Base-by-base conservation (phyloP, 2,329 filamentous ascomycete genomes). In the Penicillium fuscoglaucum region DNA sequence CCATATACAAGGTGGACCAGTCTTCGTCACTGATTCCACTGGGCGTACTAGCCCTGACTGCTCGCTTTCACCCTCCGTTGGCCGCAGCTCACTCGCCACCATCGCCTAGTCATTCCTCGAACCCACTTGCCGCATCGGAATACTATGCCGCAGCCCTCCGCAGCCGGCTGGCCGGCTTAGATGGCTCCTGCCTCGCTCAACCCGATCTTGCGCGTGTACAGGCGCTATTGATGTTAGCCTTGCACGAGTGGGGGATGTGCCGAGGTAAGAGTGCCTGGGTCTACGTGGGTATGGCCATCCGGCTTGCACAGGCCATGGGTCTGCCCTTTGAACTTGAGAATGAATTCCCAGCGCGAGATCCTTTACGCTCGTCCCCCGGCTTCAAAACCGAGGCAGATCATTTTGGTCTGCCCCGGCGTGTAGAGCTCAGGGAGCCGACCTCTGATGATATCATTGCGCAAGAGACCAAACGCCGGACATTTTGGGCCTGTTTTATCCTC, bases 401-500 rank as follows among this genome's bases (percentile, higher is more conserved):
- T 33, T 72, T 78, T 51, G 76, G 75, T 7, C 15, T 77, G 15
- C 47, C 68, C 15, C 67, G 71, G 13, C 71, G 74, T 1, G 57
- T 61, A 10, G 74, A 74, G n/a, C 64, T 65, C n/a, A 73, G 69
- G 41, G 75, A 76, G 28, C 72, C 70, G 55, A 75, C 63, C 4
- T 73, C 67, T 3, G 80, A 84, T 55, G 77, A 77, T 37, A 79
- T 83, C 48, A 82, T 85, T 48, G 71, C 78, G 17, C 80, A 81
- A 59, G 83, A 86, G 66, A 81, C 81, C 3, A 76, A 79, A 59
- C 78, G 83, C 17, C 79, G 83, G 6, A 84, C 82, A 0, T 83
- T 84, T 61, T 85, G 83, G 83, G 82, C 81, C 52, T 84, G 82
- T 62, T 84, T 83, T 65, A 80, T 84, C 50, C 73, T 85, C 66